phyloP scores from a whole-genome alignment of 164 flowering plant species.

The Annona squamosa region DNA sequence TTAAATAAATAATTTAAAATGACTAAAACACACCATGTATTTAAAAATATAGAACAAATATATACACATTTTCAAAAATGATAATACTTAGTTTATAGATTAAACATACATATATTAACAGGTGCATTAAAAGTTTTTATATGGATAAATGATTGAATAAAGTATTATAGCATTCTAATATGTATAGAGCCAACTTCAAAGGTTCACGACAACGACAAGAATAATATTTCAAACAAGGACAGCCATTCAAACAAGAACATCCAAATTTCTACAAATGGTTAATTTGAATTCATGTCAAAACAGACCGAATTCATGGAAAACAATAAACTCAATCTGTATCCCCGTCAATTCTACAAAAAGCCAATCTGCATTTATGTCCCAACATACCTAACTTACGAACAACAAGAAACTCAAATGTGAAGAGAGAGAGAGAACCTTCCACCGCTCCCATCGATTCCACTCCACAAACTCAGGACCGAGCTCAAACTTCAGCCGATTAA shows the following conservation, averaged over 20 bases:
- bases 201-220: background rate
- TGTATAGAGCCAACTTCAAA: too few relatives aligned
- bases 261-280: background rate
- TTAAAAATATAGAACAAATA: too few relatives aligned
- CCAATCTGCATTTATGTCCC: background rate
- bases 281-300: background rate
- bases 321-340: background rate
- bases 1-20: too few relatives aligned
- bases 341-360: background rate
- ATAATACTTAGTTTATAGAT: too few relatives aligned
- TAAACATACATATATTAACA: too few relatives aligned
- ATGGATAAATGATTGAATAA: too few relatives aligned
- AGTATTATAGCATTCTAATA: too few relatives aligned
- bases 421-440: constrained; percentile 54
- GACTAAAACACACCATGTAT: too few relatives aligned
- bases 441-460: constrained; percentile 72
- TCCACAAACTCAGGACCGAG: constrained; percentile 45
- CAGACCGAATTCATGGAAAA: background rate
- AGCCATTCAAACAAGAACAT: background rate
- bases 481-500: constrained; percentile 40
- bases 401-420: background rate
- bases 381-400: background rate
- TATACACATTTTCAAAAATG: too few relatives aligned
- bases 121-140: too few relatives aligned
- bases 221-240: too few relatives aligned